Percentiles rank a stretch among this genome's conserved stretches.
Conservation (phyloP, 2,329 filamentous ascomycete genomes). For the Neopestalotiopsis clavispora region DNA sequence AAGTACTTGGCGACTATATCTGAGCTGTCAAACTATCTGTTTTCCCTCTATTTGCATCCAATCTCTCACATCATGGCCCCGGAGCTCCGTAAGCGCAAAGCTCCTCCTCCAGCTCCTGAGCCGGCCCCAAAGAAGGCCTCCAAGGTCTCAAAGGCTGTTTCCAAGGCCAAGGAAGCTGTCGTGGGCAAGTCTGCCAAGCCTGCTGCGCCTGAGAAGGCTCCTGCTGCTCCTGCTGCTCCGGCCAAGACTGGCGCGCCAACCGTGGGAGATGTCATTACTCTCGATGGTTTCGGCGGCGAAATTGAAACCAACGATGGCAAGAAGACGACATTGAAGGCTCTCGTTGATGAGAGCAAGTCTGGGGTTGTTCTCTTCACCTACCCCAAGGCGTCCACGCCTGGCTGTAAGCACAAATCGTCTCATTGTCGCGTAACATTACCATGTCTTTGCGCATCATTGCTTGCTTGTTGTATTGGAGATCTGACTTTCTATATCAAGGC, state of each 20-base stretch:
- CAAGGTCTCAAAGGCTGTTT: slow-evolving; percentile 41
- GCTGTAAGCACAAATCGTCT: slow-evolving; percentile 71
- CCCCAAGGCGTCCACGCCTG: slow-evolving; percentile 90
- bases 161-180: slow-evolving; percentile 43
- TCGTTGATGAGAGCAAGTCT: slow-evolving; percentile 81
- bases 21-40: slow-evolving; percentile 16
- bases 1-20: slow-evolving; percentile 23
- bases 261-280: slow-evolving; percentile 60
- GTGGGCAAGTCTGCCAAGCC: slow-evolving; percentile 35
- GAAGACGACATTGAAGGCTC: slow-evolving; percentile 77
- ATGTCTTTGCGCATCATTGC: not conserved
- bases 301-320: slow-evolving; percentile 85
- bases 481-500: slow-evolving; percentile 57
- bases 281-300: slow-evolving; percentile 69
- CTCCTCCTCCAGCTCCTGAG: slow-evolving; percentile 43
- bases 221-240: slow-evolving; percentile 21
- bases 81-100: slow-evolving; percentile 51
- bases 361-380: slow-evolving; percentile 96
- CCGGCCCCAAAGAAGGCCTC: slow-evolving; percentile 48
- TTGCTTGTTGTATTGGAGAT: slow-evolving; percentile 7
- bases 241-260: slow-evolving; percentile 47
- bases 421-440: slow-evolving; percentile 1
- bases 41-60: slow-evolving; percentile 19
- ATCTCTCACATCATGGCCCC: slow-evolving; percentile 41
- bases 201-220: slow-evolving; percentile 27